Conservation (phyloP, 1,139 yeast genomes). For the Nakaseomyces glabratus region DNA sequence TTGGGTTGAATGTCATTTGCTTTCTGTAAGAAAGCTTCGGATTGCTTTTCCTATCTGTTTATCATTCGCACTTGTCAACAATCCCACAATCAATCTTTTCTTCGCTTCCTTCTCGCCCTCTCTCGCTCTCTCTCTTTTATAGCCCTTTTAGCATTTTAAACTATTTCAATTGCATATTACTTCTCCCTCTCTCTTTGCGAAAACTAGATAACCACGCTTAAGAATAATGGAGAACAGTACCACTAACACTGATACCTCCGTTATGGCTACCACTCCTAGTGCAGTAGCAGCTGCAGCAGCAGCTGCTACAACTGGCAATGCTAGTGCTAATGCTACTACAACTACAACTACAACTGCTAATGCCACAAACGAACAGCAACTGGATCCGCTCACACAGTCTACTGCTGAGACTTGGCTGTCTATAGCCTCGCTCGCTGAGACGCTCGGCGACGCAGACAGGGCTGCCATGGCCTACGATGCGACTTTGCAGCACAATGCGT, state of each 20-base stretch:
- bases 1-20: too few relatives aligned
- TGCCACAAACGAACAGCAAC: constrained; percentile 10
- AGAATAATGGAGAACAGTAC: too few relatives aligned
- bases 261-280: not conserved
- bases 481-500: constrained; percentile 81
- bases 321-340: not conserved
- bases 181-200: too few relatives aligned
- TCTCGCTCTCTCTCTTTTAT: too few relatives aligned
- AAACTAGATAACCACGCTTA: too few relatives aligned
- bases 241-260: not conserved
- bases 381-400: constrained; percentile 45
- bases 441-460: constrained; percentile 79
- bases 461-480: constrained; percentile 85
- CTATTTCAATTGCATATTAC: too few relatives aligned
- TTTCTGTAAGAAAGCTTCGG: too few relatives aligned
- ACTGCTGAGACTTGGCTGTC: constrained; percentile 92
- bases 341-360: not conserved
- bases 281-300: not conserved
- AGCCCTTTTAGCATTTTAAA: too few relatives aligned
- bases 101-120: too few relatives aligned
- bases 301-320: not conserved
- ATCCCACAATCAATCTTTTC: too few relatives aligned
- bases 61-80: too few relatives aligned
- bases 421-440: constrained; percentile 82
- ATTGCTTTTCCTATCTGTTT: too few relatives aligned